phyloP scores from a whole-genome alignment of 2,329 filamentous ascomycete genomes.

The Mollisia scopiformis region DNA sequence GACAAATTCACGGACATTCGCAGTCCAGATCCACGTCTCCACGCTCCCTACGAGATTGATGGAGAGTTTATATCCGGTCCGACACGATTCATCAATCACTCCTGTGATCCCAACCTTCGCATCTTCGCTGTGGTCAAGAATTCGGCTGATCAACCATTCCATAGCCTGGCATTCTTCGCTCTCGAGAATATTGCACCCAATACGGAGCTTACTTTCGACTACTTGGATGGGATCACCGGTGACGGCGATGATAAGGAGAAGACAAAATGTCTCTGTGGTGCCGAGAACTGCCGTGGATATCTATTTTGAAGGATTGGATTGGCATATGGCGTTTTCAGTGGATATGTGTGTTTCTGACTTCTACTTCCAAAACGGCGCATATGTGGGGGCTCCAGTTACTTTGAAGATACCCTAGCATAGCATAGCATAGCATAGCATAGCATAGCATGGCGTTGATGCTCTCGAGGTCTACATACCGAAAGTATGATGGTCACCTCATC shows the following conservation, averaged over 20 bases:
- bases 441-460: background rate
- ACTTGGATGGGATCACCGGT: conserved; percentile 67
- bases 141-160: conserved; percentile 72
- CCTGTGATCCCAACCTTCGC: conserved; percentile 76
- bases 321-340: background rate
- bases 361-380: background rate
- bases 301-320: conserved; percentile 56
- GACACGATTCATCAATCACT: conserved; percentile 83
- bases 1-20: conserved; percentile 74
- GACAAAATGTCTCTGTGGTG: conserved; percentile 64
- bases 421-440: background rate
- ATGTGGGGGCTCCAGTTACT: background rate
- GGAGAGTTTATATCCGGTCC: conserved; percentile 80
- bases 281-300: conserved; percentile 67
- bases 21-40: conserved; percentile 58
- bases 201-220: conserved; percentile 80
- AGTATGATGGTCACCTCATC: too few relatives aligned
- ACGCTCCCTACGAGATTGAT: conserved; percentile 62
- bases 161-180: conserved; percentile 79
- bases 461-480: too few relatives aligned
- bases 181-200: conserved; percentile 64
- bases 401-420: background rate
- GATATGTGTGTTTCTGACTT: background rate
- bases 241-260: conserved; percentile 51
- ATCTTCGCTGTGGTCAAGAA: conserved; percentile 82